Conservation (phyloP, 2,329 filamentous ascomycete genomes). For the Fusarium albosuccineum region DNA sequence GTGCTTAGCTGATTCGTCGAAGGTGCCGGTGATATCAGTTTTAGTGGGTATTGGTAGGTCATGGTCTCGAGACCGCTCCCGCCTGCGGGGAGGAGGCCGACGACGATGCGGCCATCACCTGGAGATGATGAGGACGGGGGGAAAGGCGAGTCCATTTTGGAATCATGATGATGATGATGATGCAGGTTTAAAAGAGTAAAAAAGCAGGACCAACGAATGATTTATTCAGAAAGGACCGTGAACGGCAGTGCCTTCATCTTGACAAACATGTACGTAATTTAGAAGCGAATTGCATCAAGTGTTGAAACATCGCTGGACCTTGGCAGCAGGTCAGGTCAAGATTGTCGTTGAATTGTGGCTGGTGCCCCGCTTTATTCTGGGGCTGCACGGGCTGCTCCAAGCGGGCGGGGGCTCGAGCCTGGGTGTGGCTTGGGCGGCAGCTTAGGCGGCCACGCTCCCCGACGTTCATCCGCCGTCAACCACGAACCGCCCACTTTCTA, state of each 20-base stretch:
- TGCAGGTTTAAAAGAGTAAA: slow-evolving; percentile 7
- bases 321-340: background rate
- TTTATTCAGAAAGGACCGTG: slow-evolving; percentile 13
- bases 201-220: background rate
- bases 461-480: slow-evolving; percentile 44
- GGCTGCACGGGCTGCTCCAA: background rate
- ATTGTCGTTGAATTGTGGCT: slow-evolving; percentile 33
- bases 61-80: slow-evolving; percentile 79
- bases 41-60: slow-evolving; percentile 93
- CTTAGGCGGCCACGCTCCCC: slow-evolving; percentile 23
- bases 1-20: slow-evolving; percentile 74
- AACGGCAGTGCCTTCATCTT: slow-evolving; percentile 29
- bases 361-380: slow-evolving; percentile 26
- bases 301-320: background rate
- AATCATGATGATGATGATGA: slow-evolving; percentile 39
- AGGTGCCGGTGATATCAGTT: slow-evolving; percentile 86
- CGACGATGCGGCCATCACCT: slow-evolving; percentile 83
- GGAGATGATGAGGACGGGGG: slow-evolving; percentile 78
- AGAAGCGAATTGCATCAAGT: background rate
- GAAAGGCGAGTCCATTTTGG: slow-evolving; percentile 76
- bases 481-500: slow-evolving; percentile 42
- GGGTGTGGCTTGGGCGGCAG: slow-evolving; percentile 27
- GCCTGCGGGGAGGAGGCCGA: slow-evolving; percentile 77
- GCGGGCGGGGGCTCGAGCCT: slow-evolving; percentile 21
- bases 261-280: background rate